Percentiles rank a stretch among this genome's conserved stretches.
Evolutionary conservation across 2,329 filamentous ascomycete genomes (phyloP).

Genomic region (Coniochaeta sp.): DNA sequence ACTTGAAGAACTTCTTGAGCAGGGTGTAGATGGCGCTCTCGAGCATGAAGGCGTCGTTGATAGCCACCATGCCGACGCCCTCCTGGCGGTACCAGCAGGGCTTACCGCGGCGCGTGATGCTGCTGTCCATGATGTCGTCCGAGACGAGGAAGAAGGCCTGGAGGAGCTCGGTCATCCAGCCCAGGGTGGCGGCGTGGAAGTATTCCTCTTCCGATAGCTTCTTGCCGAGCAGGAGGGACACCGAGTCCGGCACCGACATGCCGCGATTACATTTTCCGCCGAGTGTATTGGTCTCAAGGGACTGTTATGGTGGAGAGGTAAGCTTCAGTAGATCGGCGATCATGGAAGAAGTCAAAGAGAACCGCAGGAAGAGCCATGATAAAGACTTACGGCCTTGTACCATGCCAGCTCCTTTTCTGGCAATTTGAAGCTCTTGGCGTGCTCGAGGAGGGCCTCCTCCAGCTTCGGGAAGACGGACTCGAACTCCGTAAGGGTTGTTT

Average conservation of each 20-base stretch:
- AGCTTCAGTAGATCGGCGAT: constrained; percentile 7
- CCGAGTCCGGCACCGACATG: constrained; percentile 93
- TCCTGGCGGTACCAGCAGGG: constrained; percentile 95
- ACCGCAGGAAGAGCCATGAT: constrained; percentile 10
- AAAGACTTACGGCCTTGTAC: constrained; percentile 65
- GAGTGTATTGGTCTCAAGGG: constrained; percentile 75
- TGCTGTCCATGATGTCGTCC: constrained; percentile 97
- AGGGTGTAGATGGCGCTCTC: constrained; percentile 85
- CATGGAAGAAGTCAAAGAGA: background rate
- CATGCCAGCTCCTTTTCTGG: constrained; percentile 75
- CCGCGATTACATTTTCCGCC: constrained; percentile 98
- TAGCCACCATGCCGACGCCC: constrained; percentile 88
- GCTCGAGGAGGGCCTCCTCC: constrained; percentile 70
- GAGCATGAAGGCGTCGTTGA: constrained; percentile 97
- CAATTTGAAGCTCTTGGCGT: constrained; percentile 75
- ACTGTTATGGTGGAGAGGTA: constrained; percentile 39
- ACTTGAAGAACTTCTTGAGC: constrained; percentile 88
- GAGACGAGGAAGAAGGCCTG: constrained; percentile 98
- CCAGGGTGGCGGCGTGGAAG: constrained; percentile 79
- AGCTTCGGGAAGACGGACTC: constrained; percentile 85
- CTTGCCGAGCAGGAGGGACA: constrained; percentile 65
- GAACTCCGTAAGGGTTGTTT: constrained; percentile 76
- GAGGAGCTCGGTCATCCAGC: constrained; percentile 96
- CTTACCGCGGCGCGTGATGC: constrained; percentile 86
- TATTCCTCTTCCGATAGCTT: constrained; percentile 75